Evolutionary conservation across 768 basidiomycete genomes (phyloP).

Genomic region (Leccinum ochraceum): DNA sequence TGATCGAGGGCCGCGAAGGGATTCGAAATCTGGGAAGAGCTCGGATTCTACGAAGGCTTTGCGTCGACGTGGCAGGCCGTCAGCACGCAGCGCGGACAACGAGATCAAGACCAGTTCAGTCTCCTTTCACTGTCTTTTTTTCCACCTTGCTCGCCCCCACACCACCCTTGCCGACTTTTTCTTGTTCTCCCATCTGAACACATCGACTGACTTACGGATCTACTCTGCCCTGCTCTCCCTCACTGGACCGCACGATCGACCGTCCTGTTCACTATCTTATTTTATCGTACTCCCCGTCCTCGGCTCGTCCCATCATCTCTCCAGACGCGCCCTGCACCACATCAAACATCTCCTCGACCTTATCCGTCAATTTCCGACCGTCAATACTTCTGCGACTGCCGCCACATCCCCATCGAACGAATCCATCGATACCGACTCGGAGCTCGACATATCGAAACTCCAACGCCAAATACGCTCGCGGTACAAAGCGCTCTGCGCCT

Average conservation of each 20-base stretch:
- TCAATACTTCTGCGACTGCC: no score
- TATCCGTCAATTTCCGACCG: no score
- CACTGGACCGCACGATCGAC: background rate
- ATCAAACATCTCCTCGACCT: no score
- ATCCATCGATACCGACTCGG: conserved; percentile 31
- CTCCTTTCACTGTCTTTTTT: no score
- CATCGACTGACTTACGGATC: background rate
- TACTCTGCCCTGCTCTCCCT: background rate
- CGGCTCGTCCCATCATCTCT: background rate
- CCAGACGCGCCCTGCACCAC: conserved; percentile 62
- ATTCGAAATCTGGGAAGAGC: conserved; percentile 96
- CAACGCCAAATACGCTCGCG: conserved; percentile 84
- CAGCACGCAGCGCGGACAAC: conserved; percentile 34
- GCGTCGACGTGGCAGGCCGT: conserved; percentile 69
- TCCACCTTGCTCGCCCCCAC: no score
- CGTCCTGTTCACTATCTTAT: background rate
- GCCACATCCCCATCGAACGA: conserved; percentile 6
- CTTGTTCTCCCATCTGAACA: no score
- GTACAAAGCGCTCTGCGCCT: conserved; percentile 85
- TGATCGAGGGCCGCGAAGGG: conserved; percentile 93
- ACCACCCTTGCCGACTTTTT: no score
- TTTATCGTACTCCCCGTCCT: no score
- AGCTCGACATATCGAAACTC: conserved; percentile 69
- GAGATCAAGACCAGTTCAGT: conserved; percentile 16
- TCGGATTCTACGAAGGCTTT: conserved; percentile 91